A percentile compares a stretch with the other conserved stretches of the same genome.
Conservation (phyloP, 257 asterid species). For the Cynanchum wilfordii region DNA sequence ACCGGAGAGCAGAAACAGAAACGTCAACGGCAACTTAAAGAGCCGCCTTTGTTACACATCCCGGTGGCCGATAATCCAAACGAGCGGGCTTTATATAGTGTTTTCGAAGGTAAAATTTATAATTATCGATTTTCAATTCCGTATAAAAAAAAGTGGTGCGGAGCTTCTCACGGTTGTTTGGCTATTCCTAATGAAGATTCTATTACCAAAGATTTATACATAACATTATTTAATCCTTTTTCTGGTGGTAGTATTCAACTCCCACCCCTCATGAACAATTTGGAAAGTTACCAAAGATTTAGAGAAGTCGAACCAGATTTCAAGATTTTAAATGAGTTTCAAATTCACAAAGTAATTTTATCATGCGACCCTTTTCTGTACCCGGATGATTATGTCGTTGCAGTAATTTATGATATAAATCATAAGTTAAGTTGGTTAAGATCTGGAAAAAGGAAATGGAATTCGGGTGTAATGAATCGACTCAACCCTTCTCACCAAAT, state of each 20-base stretch:
- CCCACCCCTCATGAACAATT: background rate
- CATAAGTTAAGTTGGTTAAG: background rate
- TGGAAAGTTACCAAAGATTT: background rate
- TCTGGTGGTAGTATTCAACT: background rate
- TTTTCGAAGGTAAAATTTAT: background rate
- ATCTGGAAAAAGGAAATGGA: background rate
- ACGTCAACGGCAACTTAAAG: background rate
- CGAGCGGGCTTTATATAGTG: background rate
- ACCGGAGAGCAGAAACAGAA: too few species aligned
- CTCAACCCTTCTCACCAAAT: too few species aligned
- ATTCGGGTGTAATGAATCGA: rapidly evolving
- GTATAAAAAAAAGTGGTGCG: background rate
- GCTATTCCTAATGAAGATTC: background rate
- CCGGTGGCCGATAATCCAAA: background rate
- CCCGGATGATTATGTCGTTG: background rate
- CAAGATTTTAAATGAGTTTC: background rate
- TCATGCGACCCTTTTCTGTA: background rate
- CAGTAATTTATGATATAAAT: background rate
- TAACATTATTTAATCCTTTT: background rate
- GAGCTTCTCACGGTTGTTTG: background rate
- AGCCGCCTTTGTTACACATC: background rate
- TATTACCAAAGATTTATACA: background rate
- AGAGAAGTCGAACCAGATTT: too few species aligned
- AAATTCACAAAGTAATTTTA: background rate
- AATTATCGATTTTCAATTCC: background rate